Conservation (phyloP, 345 rosid species). For the Acer yangbiense region DNA sequence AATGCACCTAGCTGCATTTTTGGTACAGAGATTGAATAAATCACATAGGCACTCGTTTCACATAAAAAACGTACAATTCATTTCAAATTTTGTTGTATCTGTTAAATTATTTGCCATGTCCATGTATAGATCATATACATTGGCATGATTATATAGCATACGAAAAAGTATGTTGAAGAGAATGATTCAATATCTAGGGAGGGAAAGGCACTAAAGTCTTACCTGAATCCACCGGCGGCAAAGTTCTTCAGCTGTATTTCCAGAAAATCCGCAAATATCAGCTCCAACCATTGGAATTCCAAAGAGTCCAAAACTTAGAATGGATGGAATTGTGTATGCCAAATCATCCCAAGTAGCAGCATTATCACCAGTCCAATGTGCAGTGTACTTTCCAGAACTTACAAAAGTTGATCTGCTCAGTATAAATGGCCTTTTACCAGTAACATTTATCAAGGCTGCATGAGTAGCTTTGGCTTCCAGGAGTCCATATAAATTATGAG, state of each 20-base stretch:
- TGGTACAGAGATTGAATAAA: background rate
- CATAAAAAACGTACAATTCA: background rate
- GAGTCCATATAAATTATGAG: slow-evolving; percentile 46
- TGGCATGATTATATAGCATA: background rate
- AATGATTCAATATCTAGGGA: background rate
- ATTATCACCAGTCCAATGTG: slow-evolving; percentile 2
- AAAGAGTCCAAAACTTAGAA: background rate
- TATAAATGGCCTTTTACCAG: slow-evolving; percentile 2
- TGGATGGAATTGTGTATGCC: slow-evolving; percentile 4
- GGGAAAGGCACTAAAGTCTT: background rate
- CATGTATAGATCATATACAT: too few relatives aligned
- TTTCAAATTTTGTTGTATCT: too few relatives aligned
- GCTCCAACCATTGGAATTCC: slow-evolving; percentile 6
- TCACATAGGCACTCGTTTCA: background rate
- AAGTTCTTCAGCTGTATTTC: background rate
- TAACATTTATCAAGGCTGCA: background rate
- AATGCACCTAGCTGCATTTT: background rate
- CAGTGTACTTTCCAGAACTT: slow-evolving; percentile 1
- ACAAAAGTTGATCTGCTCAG: slow-evolving; percentile 3
- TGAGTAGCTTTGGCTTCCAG: slow-evolving; percentile 38
- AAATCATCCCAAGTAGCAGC: background rate
- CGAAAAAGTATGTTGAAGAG: background rate
- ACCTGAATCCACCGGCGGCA: slow-evolving; percentile 1
- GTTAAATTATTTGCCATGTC: background rate
- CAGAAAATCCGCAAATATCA: background rate